Conservation (phyloP, 371 early-diverging fungal species). For the Mucor plumbeus region DNA sequence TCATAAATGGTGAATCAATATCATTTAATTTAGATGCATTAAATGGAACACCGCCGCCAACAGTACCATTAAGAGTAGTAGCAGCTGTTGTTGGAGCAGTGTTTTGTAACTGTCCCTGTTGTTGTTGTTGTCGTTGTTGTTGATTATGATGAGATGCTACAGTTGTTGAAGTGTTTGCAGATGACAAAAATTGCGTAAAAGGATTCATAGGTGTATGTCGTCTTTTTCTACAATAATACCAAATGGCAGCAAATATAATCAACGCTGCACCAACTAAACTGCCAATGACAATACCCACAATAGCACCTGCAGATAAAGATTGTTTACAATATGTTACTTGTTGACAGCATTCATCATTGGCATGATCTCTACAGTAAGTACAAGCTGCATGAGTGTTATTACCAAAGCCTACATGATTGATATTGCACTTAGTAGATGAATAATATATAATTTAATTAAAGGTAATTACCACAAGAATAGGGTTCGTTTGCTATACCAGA, state of each 20-base stretch:
- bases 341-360: slow-evolving; percentile 35
- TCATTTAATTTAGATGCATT: neutral
- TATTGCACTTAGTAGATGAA: slow-evolving; percentile 1
- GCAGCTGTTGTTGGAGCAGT: neutral
- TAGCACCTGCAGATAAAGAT: slow-evolving; percentile 30
- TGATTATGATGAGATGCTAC: neutral
- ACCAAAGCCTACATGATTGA: slow-evolving; percentile 28
- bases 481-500: slow-evolving; percentile 49
- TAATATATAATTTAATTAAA: neutral
- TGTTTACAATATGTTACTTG: slow-evolving; percentile 13
- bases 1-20: neutral
- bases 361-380: slow-evolving; percentile 26
- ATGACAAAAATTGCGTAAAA: slow-evolving; percentile 6
- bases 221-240: slow-evolving; percentile 3
- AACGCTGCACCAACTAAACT: neutral
- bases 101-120: neutral
- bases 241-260: neutral
- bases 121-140: neutral
- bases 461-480: slow-evolving; percentile 43
- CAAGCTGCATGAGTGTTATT: slow-evolving; percentile 29
- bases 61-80: neutral
- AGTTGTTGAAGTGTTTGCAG: slow-evolving; percentile 1
- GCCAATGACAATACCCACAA: slow-evolving; percentile 41
- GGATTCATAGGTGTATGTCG: neutral
- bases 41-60: neutral